Conservation (phyloP, 352 stramenopile genomes). For the Saprolegnia diclina region DNA sequence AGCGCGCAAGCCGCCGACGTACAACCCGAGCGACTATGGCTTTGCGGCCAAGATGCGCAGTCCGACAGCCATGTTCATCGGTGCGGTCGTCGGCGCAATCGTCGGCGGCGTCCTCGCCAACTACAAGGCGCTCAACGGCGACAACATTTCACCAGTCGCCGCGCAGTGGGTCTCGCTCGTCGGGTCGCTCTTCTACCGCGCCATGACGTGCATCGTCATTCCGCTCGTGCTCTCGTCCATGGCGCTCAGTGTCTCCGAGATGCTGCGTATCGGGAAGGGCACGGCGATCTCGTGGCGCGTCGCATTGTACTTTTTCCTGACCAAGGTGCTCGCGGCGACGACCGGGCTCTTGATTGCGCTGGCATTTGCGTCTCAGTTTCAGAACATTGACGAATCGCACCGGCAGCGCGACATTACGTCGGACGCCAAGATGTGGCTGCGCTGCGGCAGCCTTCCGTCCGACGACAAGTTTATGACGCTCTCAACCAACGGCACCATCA, state of each 20-base stretch:
- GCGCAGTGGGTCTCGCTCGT: conserved; percentile 52
- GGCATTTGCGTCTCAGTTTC: conserved; percentile 39
- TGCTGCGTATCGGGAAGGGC: conserved; percentile 52
- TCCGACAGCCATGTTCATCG: conserved; percentile 25
- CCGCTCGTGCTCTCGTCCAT: conserved; percentile 64
- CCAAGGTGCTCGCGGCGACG: conserved; percentile 42
- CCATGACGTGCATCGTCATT: conserved; percentile 61
- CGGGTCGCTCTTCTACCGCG: conserved; percentile 53
- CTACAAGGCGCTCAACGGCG: conserved; percentile 18
- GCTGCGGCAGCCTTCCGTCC: conserved; percentile 11
- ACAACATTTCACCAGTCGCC: conserved; percentile 34
- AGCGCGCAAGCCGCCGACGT: neutral
- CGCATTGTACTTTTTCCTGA: conserved; percentile 31
- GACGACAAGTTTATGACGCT: conserved; percentile 43
- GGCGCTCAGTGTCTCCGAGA: conserved; percentile 53
- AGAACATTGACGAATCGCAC: conserved; percentile 23
- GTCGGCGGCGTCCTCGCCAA: conserved; percentile 43
- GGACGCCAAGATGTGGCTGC: conserved; percentile 37
- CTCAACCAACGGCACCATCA: conserved; percentile 34
- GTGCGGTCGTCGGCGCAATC: conserved; percentile 40
- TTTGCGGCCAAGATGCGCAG: neutral
- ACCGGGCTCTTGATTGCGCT: conserved; percentile 39
- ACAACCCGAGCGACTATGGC: conserved; percentile 5
- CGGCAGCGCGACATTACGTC: conserved; percentile 22
- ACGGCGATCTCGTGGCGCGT: conserved; percentile 46